Base-by-base conservation (phyloP, 805 yeast genomes). In the Blastobotrys mokoenaii region DNA sequence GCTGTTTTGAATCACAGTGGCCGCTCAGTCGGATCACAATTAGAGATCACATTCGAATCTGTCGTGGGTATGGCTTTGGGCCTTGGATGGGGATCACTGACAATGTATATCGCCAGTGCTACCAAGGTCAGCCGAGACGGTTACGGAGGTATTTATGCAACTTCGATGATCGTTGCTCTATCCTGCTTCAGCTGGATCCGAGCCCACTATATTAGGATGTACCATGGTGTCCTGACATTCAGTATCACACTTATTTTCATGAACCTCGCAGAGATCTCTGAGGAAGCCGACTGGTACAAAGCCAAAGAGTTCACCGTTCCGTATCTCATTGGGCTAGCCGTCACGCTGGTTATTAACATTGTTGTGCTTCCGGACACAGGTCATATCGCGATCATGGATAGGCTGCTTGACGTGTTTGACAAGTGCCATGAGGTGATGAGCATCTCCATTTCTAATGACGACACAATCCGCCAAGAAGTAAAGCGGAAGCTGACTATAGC, bases 1-100 rank as follows among this genome's bases (percentile, higher is more conserved):
- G 63, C 64, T 0, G 31, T 74, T 3, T 51, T 73, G 9, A 72
- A 70, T 43, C 79, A 74, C 54, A 76, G 78, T 0, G 72, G 66
- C 1, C 67, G 74, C 44, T 61, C 67, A 3, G 42, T 70, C 5
- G 77, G 78, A 9, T 63, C 71, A 1, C 79, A 74, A 53, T 11
- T 71, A 2, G 78, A 73, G 52, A 66, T 73, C 45, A 65, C 74
- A 0, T 1, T 67, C 2, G 58, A 58, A 11, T 68, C 77, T 0
- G 54, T 69, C 2, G 0, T 65, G 0, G 78, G 78, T 1, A 56
- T 62, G 1, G 61, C 64, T 0, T 43, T 71, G 3, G 77, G 72
- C 2, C 47, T 71, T 35, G 77, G 70, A 0, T 71, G 76, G 73
- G 62, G 72, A 1, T 56, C 72, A 0, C 46, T 73, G 20, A 69